Evolutionary conservation across 2,329 filamentous ascomycete genomes (phyloP).

Genomic region (Nothophaeocryptopus gaeumannii): DNA sequence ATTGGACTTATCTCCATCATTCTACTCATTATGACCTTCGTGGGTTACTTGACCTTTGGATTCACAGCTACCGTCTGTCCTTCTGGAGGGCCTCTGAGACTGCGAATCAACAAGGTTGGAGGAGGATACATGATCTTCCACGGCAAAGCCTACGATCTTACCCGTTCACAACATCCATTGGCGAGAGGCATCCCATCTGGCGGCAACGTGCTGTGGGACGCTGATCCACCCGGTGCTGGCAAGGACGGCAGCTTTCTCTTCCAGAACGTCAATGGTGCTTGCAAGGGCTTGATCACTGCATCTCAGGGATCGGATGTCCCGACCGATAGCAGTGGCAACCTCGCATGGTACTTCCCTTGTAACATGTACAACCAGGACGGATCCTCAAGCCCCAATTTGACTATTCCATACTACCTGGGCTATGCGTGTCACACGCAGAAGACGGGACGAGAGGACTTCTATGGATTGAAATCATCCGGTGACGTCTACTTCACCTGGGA

Average conservation of each 20-base stretch:
- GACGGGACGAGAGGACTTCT: constrained; percentile 69
- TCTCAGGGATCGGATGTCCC: constrained; percentile 73
- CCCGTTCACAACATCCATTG: constrained; percentile 70
- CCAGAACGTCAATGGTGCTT: constrained; percentile 96
- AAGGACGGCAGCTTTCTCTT: constrained; percentile 95
- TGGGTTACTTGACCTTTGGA: constrained; percentile 94
- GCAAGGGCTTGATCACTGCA: constrained; percentile 81
- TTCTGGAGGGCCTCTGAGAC: constrained; percentile 60
- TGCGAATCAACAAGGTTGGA: constrained; percentile 79
- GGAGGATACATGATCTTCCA: constrained; percentile 94
- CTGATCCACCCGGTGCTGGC: constrained; percentile 78
- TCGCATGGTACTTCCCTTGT: constrained; percentile 98
- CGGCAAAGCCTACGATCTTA: constrained; percentile 82
- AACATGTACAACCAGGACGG: constrained; percentile 90
- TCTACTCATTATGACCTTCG: constrained; percentile 76
- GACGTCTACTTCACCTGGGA: constrained; percentile 97
- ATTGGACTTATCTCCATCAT: constrained; percentile 96
- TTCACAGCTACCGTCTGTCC: constrained; percentile 89
- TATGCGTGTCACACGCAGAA: constrained; percentile 84
- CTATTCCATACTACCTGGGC: constrained; percentile 72
- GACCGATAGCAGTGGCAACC: constrained; percentile 66
- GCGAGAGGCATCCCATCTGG: constrained; percentile 72
- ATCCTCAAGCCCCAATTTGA: constrained; percentile 71
- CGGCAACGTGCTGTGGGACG: constrained; percentile 81
- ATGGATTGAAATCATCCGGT: constrained; percentile 65